Base-by-base conservation (phyloP, 805 yeast genomes). In the Lipomyces spencermartinsiae region DNA sequence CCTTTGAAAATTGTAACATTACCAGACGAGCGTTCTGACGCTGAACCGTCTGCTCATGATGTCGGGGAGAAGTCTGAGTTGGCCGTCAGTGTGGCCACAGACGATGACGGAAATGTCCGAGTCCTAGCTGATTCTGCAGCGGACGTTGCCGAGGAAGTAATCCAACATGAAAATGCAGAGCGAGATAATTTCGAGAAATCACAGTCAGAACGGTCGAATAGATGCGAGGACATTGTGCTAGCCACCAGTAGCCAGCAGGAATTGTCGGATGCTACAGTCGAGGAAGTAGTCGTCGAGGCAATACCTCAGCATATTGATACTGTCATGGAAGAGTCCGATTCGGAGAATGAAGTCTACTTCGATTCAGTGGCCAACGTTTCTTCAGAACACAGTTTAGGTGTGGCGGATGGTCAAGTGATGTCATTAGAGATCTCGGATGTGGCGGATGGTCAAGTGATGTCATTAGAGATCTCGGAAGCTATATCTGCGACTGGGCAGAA, bases 91-190 rank as follows among this genome's bases (percentile, higher is more conserved):
- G 22, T 7, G 49, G 49, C 4, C 16, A n/a, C 16, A 19, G 49
- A 43, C 22, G 49, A 4, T 12, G 5, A 12, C 4, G 7, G 10
- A 43, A 19, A 43, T 16, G 2, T 5, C 43, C 7, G 6, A 12
- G 39, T 35, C 16, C 8, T 37, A 10, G 34, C 33, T 19, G 46
- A 16, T 12, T 33, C 9, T 14, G 66, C 22, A 34, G n/a, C 7
- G 7, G 58, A 34, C n/a, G 14, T 31, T 19, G 58, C 10, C 49
- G 63, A n/a, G 37, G 56, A 39, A 19, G 62, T 33, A 8, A 10
- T 2, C 10, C 33, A n/a, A 33, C 55, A 60, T 31, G 46, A 29
- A 7, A 14, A 14, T 12, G 58, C 22, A 8, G 19, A 29, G n/a
- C 9, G 10, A 12, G 49, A 43, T 43, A 1, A 8, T 43, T 8